Evolutionary conservation across 441 rosid species (phyloP).

Genomic region (Brassica hybrid): DNA sequence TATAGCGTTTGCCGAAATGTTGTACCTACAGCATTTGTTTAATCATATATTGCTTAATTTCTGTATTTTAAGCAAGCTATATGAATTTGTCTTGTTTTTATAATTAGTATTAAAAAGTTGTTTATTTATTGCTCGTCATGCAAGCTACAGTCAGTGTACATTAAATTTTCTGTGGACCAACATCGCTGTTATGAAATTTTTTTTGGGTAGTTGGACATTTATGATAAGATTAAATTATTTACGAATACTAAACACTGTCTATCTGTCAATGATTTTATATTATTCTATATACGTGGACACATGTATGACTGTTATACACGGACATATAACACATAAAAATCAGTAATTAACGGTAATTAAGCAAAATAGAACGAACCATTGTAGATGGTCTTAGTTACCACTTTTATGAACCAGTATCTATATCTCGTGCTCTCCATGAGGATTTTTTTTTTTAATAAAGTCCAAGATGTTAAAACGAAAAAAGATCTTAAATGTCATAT

Average conservation of each 20-base stretch:
- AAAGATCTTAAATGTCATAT: background rate
- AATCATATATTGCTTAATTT: background rate
- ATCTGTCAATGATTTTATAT: conserved; percentile 15
- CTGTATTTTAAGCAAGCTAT: background rate
- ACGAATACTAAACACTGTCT: background rate
- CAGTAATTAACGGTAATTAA: background rate
- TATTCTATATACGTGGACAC: background rate
- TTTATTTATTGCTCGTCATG: conserved; percentile 1
- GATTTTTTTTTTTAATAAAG: background rate
- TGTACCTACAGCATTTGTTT: conserved; percentile 50
- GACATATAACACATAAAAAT: background rate
- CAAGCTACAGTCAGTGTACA: conserved; percentile 19
- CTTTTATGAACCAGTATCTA: background rate
- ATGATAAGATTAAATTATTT: background rate
- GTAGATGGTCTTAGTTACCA: background rate
- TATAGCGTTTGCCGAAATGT: conserved; percentile 59
- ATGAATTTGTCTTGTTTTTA: background rate
- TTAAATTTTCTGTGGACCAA: conserved; percentile 19
- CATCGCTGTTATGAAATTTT: background rate
- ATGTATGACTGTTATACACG: conserved; percentile 4
- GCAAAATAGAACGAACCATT: background rate
- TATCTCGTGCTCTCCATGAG: background rate
- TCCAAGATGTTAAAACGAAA: background rate
- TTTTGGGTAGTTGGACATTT: conserved; percentile 29
- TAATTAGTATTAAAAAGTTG: background rate